Evolutionary conservation across 805 yeast species (phyloP).

Genomic region (Saturnispora sekii): DNA sequence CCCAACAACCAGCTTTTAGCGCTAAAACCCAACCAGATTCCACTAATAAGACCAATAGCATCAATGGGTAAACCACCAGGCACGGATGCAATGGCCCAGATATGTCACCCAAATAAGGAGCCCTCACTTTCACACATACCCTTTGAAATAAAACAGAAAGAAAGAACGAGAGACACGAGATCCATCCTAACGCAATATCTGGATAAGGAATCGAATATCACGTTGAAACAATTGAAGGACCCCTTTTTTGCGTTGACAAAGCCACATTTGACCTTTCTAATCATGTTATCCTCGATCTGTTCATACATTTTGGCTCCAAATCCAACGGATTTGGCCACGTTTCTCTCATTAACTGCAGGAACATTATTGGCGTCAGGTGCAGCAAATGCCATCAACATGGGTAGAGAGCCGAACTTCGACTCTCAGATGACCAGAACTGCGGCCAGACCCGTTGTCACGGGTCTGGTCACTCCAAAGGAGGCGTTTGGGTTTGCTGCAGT

Average conservation of each 20-base stretch:
- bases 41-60: no score
- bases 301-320: slow-evolving; percentile 88
- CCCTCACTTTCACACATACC: slow-evolving; percentile 32
- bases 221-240: slow-evolving; percentile 33
- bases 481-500: slow-evolving; percentile 74
- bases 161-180: slow-evolving; percentile 9
- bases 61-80: background rate
- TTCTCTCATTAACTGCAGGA: slow-evolving; percentile 69
- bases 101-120: slow-evolving; percentile 31
- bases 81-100: slow-evolving; percentile 12
- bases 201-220: slow-evolving; percentile 17
- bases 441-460: slow-evolving; percentile 83
- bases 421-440: slow-evolving; percentile 80
- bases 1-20: no score
- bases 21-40: no score
- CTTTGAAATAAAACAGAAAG: slow-evolving; percentile 43
- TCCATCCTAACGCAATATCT: slow-evolving; percentile 20
- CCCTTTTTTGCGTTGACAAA: slow-evolving; percentile 80
- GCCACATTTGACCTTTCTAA: slow-evolving; percentile 79
- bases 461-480: slow-evolving; percentile 61
- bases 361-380: slow-evolving; percentile 85
- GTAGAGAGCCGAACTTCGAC: slow-evolving; percentile 87
- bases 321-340: slow-evolving; percentile 61
- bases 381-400: slow-evolving; percentile 97
- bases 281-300: slow-evolving; percentile 85